Evolutionary conservation across 2,329 filamentous ascomycete species (phyloP), one percentile per base, ranked within the genome.

Genomic region (Stagonosporopsis vannaccii): DNA sequence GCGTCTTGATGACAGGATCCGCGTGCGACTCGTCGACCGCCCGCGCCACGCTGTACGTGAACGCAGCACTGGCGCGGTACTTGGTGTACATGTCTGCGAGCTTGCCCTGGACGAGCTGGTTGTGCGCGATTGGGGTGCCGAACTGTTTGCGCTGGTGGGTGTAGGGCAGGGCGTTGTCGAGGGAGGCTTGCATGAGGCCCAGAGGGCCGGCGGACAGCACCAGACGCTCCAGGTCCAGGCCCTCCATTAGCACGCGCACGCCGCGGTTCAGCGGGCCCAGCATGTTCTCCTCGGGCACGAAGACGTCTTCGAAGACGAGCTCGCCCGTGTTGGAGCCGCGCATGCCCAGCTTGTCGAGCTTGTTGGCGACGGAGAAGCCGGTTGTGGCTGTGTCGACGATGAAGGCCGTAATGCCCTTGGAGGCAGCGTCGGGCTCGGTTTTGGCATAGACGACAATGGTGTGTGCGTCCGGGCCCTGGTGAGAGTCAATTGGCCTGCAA

Each of bases 311-410:
- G 66, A 98, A 96, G 52, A 94, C 85, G 22, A 98, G 85, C 77
- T 98, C 95, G 68, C 95, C 95, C 0, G 95, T 98, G 78, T 97
- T 97, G 66, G 90, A 95, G 56, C 95, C 95, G 54, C 95, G 87
- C 95, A 99, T 99, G 65, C 95, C 95, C 77, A 99, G 89, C 80
- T 99, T 98, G 82, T 98, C 94, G 17, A 98, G 87, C 79, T 98
- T 98, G 60, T 91, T 85, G 6, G 92, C 87, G 68, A 92, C 93
- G 61, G 87, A 90, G 81, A 97, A 98, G 39, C 95, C 94, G 33
- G 86, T 78, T 9, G 76, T 69, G 9, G 82, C 83, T 3, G 84
- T 86, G 66, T 96, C 89, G 35, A 98, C 90, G 30, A 99, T 84
- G 79, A 98, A 97, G 7, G 94, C 94, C 0, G 94, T 97, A 75